Base-by-base conservation (phyloP, 2,329 filamentous ascomycete species). In the Diplodia intermedia region DNA sequence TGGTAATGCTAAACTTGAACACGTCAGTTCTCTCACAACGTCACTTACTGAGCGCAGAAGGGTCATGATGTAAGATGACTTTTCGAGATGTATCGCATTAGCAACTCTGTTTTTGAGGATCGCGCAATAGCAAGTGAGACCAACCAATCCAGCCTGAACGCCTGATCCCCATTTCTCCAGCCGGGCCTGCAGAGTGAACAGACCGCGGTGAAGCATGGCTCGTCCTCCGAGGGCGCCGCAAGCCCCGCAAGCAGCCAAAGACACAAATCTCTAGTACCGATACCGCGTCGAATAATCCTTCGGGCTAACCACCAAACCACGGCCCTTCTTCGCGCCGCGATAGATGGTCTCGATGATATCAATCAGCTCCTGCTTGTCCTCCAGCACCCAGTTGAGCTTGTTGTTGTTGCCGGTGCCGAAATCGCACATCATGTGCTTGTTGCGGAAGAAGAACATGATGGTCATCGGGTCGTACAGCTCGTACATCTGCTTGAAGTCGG, bases 351-450 rank as follows among this genome's bases (percentile, higher is more conserved):
- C 95, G 76, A 98, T 90, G 72, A 99, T 99, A 81, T 99, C 95
- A 75, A 99, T 97, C 75, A 99, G 85, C 83, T 99, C 95, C 80
- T 98, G 94, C 82, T 99, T 98, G 77, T 99, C 94, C 81, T 98
- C 94, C 65, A 97, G 84, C 57, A 97, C 92, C 90, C 93, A 97
- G 78, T 97, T 97, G 73, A 97, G 85, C 80, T 98, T 98, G 80
- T 99, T 99, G 81, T 99, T 99, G 82, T 99, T 97, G 72, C 57
- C 95, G 1, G 95, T 99, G 53, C 94, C 94, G 73, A 97, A 93
- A 87, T 98, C 94, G 79, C 91, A 93, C 91, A 96, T 97, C 89
- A 98, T 98, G 82, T 97, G 93, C 80, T 99, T 99, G 79, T 99
- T 99, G 70, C 94, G 89, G 84, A 94, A 97, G 86, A 97, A 97